Conservation (phyloP, 1,284 basidiomycete genomes). For the Ganoderma lucidum region DNA sequence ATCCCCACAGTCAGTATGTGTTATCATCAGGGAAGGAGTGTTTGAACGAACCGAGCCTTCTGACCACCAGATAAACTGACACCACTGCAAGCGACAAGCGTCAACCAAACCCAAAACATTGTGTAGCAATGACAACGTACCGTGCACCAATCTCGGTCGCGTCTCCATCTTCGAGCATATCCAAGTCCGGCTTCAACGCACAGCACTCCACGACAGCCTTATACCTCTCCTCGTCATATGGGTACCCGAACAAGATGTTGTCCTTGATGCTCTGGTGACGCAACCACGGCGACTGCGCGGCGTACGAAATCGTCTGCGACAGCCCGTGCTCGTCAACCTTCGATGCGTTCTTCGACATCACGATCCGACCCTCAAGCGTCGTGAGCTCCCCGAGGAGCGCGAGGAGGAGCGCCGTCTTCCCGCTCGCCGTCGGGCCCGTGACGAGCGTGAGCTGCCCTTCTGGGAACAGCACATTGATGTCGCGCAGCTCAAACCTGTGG, state of each 20-base stretch:
- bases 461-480: conserved; percentile 76
- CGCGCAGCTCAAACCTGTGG: conserved; percentile 67
- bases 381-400: conserved; percentile 75
- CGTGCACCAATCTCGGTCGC: conserved; percentile 47
- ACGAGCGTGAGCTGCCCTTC: conserved; percentile 70
- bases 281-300: conserved; percentile 88
- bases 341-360: conserved; percentile 70
- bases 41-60: conserved; percentile 57
- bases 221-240: conserved; percentile 72
- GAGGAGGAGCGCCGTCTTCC: conserved; percentile 83
- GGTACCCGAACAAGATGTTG: conserved; percentile 77
- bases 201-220: conserved; percentile 74
- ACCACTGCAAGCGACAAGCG: conserved; percentile 42
- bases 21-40: neutral
- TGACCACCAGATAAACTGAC: conserved; percentile 74
- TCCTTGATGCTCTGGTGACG: conserved; percentile 71
- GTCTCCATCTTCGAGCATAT: conserved; percentile 54
- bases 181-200: conserved; percentile 72
- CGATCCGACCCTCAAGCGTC: conserved; percentile 54
- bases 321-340: conserved; percentile 69
- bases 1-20: neutral
- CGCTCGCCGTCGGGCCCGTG: conserved; percentile 80
- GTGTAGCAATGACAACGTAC: conserved; percentile 22
- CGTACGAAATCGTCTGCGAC: conserved; percentile 82
- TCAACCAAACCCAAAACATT: conserved; percentile 1